These are phyloP conservation scores for Microdochium bolleyi DNA, from an alignment of 2,329 filamentous ascomycete genomes.

Conservation along the genomic window DNA sequence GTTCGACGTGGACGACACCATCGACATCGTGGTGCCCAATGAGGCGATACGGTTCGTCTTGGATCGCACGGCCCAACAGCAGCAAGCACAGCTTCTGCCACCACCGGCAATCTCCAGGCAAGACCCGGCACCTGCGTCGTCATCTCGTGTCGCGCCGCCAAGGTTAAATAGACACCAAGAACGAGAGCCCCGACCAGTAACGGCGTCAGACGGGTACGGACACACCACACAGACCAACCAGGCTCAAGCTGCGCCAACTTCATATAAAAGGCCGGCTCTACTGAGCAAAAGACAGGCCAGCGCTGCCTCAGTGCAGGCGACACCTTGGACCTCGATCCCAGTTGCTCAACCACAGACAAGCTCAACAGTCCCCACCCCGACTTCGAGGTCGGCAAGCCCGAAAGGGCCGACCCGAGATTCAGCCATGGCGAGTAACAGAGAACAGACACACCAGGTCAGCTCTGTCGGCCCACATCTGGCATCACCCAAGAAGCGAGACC, in stretches of 20 bases:
- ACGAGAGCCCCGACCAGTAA: neutral
- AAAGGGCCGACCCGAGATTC: neutral
- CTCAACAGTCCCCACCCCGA: neutral
- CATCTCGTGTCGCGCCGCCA: neutral
- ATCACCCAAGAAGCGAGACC: slow-evolving; percentile 6
- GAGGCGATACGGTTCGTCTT: neutral
- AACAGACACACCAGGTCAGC: neutral
- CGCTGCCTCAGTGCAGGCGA: neutral
- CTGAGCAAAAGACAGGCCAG: neutral
- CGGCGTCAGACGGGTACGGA: neutral
- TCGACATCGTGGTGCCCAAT: neutral
- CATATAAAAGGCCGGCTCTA: neutral
- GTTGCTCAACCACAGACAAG: neutral
- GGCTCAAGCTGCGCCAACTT: neutral
- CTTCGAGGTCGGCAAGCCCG: neutral
- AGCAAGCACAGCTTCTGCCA: neutral
- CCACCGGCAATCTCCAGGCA: neutral
- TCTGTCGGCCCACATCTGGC: neutral
- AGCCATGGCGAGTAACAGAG: no score
- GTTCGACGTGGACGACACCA: slow-evolving; percentile 1
- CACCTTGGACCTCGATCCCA: neutral
- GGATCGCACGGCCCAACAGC: neutral
- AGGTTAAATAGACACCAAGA: neutral
- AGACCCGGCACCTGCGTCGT: neutral
- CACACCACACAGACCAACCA: neutral